These are phyloP conservation scores for Podila minutissima DNA, from an alignment of 192 early-diverging fungal species.

Conservation along the genomic window DNA sequence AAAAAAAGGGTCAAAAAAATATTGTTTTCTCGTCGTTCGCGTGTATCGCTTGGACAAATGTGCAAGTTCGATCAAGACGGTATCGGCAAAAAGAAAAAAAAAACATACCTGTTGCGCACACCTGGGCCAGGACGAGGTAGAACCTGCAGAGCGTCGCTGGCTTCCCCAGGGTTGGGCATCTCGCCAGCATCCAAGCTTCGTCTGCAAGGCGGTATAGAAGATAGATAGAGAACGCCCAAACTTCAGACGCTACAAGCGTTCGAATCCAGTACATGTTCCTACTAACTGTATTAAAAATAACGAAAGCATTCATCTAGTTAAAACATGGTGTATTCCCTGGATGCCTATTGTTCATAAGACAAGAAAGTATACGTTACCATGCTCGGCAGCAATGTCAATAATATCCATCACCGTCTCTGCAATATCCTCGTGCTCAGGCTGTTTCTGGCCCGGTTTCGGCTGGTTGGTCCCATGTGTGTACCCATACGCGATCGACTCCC, in stretches of 20 bases:
- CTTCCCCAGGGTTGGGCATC: neutral
- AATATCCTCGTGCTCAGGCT: neutral
- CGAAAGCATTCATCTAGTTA: neutral
- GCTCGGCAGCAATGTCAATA: neutral
- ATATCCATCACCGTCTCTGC: neutral
- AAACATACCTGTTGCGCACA: neutral
- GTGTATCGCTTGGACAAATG: neutral
- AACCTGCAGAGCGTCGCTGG: neutral
- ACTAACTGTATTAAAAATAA: neutral
- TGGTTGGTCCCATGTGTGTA: neutral
- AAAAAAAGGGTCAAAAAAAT: too few relatives aligned
- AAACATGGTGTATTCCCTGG: neutral
- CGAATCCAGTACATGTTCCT: slow-evolving; percentile 5
- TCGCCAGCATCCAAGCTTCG: neutral
- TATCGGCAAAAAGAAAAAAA: too few relatives aligned
- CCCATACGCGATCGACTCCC: neutral
- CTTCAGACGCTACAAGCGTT: neutral
- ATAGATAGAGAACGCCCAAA: neutral
- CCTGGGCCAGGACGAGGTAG: neutral
- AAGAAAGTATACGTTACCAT: neutral
- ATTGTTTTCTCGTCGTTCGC: neutral
- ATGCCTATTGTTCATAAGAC: neutral
- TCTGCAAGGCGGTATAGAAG: neutral
- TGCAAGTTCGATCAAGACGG: too few relatives aligned
- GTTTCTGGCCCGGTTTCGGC: neutral